Evolutionary conservation across 768 basidiomycete genomes (phyloP).

Genomic region (Leccinum rimulosum): DNA sequence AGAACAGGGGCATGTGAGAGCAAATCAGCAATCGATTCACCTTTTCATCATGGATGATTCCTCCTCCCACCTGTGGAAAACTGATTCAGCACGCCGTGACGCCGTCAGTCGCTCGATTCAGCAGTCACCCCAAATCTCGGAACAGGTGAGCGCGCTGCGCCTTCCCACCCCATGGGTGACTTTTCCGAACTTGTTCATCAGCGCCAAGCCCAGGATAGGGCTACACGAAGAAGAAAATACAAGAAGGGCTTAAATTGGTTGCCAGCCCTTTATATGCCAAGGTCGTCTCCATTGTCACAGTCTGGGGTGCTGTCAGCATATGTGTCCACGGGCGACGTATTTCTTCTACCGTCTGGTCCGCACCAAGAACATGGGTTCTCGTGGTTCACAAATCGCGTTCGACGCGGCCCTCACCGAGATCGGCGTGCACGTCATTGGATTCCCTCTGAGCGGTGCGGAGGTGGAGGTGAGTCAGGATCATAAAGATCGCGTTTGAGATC

Average conservation of each 20-base stretch:
- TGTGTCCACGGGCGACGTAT: conserved; percentile 7
- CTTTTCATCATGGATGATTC: too few relatives aligned
- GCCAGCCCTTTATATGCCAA: conserved; percentile 4
- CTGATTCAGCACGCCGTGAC: too few relatives aligned
- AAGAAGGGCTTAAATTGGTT: conserved; percentile 1
- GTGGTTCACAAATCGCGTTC: conserved; percentile 25
- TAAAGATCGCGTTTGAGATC: conserved; percentile 35
- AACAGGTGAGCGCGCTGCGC: neutral
- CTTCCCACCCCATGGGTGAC: neutral
- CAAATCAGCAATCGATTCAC: too few relatives aligned
- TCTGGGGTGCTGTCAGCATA: conserved; percentile 10
- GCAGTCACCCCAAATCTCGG: neutral
- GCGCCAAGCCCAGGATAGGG: neutral
- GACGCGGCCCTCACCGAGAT: conserved; percentile 61
- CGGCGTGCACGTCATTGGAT: conserved; percentile 58
- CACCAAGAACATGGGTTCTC: neutral
- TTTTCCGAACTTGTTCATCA: conserved; percentile 1
- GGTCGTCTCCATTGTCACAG: conserved; percentile 4
- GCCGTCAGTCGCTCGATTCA: neutral
- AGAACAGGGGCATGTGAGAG: too few relatives aligned
- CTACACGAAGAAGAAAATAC: conserved; percentile 3
- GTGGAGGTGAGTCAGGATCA: too few relatives aligned
- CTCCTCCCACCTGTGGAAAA: too few relatives aligned
- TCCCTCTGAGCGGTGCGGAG: conserved; percentile 9
- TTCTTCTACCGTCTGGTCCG: conserved; percentile 2